Conservation (phyloP, 768 basidiomycete species). For the Mycena filopes region DNA sequence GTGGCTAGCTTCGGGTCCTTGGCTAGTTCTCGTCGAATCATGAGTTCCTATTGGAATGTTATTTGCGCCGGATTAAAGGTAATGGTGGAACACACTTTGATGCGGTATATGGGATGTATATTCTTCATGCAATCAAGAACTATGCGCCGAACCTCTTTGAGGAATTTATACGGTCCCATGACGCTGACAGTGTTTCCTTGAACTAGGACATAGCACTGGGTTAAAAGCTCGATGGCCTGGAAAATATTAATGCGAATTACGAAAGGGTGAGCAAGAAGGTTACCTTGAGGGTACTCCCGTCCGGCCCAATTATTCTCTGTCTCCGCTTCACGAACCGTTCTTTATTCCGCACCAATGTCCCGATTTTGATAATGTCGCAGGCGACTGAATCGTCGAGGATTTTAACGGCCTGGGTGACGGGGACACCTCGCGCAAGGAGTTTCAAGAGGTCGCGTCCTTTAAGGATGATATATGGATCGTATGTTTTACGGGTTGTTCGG, state of each 20-base stretch:
- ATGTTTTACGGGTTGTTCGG: slow-evolving; percentile 95
- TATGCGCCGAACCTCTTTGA: slow-evolving; percentile 96
- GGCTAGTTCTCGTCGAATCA: slow-evolving; percentile 97
- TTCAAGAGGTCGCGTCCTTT: slow-evolving; percentile 98
- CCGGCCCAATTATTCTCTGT: slow-evolving; percentile 96
- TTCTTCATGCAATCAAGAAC: slow-evolving; percentile 99
- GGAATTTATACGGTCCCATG: slow-evolving; percentile 94
- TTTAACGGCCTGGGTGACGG: slow-evolving; percentile 86
- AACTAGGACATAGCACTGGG: slow-evolving; percentile 96
- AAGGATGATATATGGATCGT: slow-evolving; percentile 94
- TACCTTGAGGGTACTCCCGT: slow-evolving; percentile 97
- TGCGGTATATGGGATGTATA: slow-evolving; percentile 98
- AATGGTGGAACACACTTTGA: slow-evolving; percentile 70
- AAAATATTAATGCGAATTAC: slow-evolving; percentile 6
- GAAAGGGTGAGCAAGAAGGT: slow-evolving; percentile 24
- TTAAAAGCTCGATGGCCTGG: slow-evolving; percentile 96
- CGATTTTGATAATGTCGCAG: slow-evolving; percentile 99
- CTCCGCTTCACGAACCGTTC: slow-evolving; percentile 96
- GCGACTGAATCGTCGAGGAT: slow-evolving; percentile 90
- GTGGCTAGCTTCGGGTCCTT: slow-evolving; percentile 96
- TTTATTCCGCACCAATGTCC: slow-evolving; percentile 92
- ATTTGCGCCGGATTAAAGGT: background rate
- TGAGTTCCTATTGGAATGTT: slow-evolving; percentile 77
- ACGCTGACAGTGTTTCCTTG: slow-evolving; percentile 98
- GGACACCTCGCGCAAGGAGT: slow-evolving; percentile 91